Base-by-base conservation (phyloP, 1,284 basidiomycete genomes). In the Cystobasidiaceae sp. region DNA sequence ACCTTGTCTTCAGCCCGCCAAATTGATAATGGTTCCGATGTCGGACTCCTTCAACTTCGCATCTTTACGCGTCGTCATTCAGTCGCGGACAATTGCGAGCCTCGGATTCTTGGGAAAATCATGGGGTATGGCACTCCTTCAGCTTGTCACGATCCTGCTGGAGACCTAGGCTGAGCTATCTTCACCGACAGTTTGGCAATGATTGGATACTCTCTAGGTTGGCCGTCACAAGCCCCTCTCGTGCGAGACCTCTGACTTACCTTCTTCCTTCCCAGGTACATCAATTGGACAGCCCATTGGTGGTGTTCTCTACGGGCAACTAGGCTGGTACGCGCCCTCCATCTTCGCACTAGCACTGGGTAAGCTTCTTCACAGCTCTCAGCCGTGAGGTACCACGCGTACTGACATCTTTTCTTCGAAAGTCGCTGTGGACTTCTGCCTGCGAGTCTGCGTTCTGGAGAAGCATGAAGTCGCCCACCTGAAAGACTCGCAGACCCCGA, bases 311-410 rank as follows among this genome's bases (percentile, higher is more conserved):
- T 64, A 64, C 21, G 61, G 61, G 9, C 51, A 64, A 23, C 52
- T 64, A n/a, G 61, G 61, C 13, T 64, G 61, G 61, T 54, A 64
- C n/a, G 61, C 61, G 19, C 61, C 61, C 11, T 55, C 61, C 13
- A 44, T 64, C 3, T 64, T 64, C 19, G 61, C 61, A 1, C 33
- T 64, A 5, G 49, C 56, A 32, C 61, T 64, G 51, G 48, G 60
- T 62, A 28, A 43, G 60, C 28, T 30, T 25, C 9, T 28, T 19
- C 15, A 9, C 30, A 7, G 8, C 4, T 7, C n/a, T 21, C 7
- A 25, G 21, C 8, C n/a, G 6, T 17, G 8, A 25, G 21, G 3
- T 5, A 4, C 27, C 3, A 21, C 6, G 21, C 8, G 6, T 19
- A 37, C 23, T 3, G 37, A 23, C 51, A 30, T 13, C 17, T 3